These are phyloP conservation scores for Globisporangium okanoganense DNA, from an alignment of 352 stramenopile genomes.

Conservation along the genomic window DNA sequence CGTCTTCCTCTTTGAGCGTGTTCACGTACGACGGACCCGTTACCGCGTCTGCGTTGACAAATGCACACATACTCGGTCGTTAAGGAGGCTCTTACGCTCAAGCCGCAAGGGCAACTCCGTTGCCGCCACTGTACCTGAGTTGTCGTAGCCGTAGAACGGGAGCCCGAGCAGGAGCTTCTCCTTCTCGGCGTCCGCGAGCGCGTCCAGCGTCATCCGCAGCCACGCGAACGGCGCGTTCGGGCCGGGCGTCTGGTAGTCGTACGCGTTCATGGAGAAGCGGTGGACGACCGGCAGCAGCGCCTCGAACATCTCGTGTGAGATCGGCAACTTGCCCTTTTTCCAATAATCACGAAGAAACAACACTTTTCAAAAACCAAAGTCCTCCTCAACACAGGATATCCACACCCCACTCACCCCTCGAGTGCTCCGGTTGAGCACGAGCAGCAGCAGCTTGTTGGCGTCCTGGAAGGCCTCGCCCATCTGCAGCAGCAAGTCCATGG, in stretches of 20 bases:
- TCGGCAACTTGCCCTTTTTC: slow-evolving; percentile 37
- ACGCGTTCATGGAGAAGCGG: slow-evolving; percentile 82
- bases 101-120: too few species aligned
- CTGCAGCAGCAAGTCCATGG: slow-evolving; percentile 55
- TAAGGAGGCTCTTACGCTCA: too few species aligned
- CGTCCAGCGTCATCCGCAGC: slow-evolving; percentile 55
- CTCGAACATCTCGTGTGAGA: slow-evolving; percentile 54
- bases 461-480: slow-evolving; percentile 47
- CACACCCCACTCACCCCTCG: slow-evolving; percentile 29
- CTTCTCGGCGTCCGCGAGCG: slow-evolving; percentile 37
- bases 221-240: slow-evolving; percentile 68
- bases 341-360: background rate
- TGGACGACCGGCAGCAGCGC: slow-evolving; percentile 61
- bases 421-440: slow-evolving; percentile 58
- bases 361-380: background rate
- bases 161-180: slow-evolving; percentile 68
- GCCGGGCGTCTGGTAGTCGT: slow-evolving; percentile 59
- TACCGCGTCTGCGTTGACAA: slow-evolving; percentile 31
- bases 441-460: slow-evolving; percentile 50
- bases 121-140: slow-evolving; percentile 24
- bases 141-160: slow-evolving; percentile 82
- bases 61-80: too few species aligned
- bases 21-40: slow-evolving; percentile 38
- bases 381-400: background rate
- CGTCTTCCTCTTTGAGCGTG: slow-evolving; percentile 30